These are phyloP conservation scores for Podospora tetraspora DNA, from an alignment of 495 filamentous ascomycete species.

Conservation along the genomic window DNA sequence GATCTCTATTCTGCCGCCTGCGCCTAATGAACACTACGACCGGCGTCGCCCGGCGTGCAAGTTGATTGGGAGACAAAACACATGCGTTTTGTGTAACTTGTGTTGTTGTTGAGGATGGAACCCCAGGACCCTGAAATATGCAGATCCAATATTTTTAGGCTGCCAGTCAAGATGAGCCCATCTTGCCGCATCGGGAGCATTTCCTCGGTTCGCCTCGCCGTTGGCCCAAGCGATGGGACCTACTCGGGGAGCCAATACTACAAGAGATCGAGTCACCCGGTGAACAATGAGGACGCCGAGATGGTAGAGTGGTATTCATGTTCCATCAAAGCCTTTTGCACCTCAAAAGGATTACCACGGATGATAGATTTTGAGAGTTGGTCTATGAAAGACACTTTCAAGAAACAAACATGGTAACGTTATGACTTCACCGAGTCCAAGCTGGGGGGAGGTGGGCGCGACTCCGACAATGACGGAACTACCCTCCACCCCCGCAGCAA, in stretches of 20 bases:
- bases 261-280: not conserved
- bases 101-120: not conserved
- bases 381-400: no score
- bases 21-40: not conserved
- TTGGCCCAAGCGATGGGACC: not conserved
- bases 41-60: not conserved
- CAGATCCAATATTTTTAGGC: not conserved
- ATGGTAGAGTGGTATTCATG: not conserved
- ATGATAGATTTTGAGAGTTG: no score
- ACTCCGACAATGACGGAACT: no score
- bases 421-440: no score
- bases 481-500: not conserved
- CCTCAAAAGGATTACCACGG: no score
- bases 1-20: not conserved
- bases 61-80: not conserved
- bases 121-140: not conserved
- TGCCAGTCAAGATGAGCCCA: not conserved
- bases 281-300: not conserved
- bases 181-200: not conserved
- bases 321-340: no score
- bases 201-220: not conserved
- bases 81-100: not conserved
- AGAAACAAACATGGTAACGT: no score
- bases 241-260: not conserved
- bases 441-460: no score